Evolutionary conservation across 805 yeast species (phyloP).

Genomic region (Hemisphaericaspora nanyangensis): DNA sequence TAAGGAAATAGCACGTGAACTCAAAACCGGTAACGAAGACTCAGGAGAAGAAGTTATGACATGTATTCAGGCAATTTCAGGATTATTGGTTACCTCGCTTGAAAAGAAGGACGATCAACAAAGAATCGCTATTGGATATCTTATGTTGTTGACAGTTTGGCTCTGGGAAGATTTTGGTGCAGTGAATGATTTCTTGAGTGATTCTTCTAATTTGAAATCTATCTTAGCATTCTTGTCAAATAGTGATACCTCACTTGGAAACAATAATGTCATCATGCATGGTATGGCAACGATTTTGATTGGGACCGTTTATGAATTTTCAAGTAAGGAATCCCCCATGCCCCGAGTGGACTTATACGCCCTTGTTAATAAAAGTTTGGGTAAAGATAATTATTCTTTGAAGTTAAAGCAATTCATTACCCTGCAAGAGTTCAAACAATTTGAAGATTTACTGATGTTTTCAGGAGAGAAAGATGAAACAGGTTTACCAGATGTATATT

Average conservation of each 20-base stretch:
- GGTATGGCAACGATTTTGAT: slow-evolving; percentile 69
- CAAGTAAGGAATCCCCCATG: slow-evolving; percentile 57
- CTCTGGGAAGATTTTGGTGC: slow-evolving; percentile 73
- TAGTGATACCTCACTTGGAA: slow-evolving; percentile 34
- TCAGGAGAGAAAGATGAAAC: slow-evolving; percentile 61
- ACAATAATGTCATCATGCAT: slow-evolving; percentile 52
- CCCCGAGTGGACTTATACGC: slow-evolving; percentile 57
- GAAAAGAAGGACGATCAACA: slow-evolving; percentile 56
- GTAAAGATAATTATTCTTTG: slow-evolving; percentile 73
- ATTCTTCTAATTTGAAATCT: slow-evolving; percentile 61
- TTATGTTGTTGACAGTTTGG: slow-evolving; percentile 73
- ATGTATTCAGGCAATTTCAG: slow-evolving; percentile 73
- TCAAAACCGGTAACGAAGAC: slow-evolving; percentile 55
- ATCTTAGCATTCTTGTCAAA: slow-evolving; percentile 58
- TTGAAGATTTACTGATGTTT: slow-evolving; percentile 37
- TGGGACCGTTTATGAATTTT: slow-evolving; percentile 79
- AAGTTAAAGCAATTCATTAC: slow-evolving; percentile 73
- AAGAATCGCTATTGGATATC: slow-evolving; percentile 71
- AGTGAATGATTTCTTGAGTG: slow-evolving; percentile 70
- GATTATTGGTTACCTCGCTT: slow-evolving; percentile 63
- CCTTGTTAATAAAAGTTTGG: slow-evolving; percentile 66
- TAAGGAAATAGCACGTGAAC: slow-evolving; percentile 42
- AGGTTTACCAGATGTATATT: slow-evolving; percentile 83
- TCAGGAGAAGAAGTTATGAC: slow-evolving; percentile 67
- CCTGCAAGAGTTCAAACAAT: slow-evolving; percentile 48